Percentiles rank a stretch among this genome's conserved stretches.
Conservation (phyloP, 768 basidiomycete species). For the Leucosporidium creatinivorum region DNA sequence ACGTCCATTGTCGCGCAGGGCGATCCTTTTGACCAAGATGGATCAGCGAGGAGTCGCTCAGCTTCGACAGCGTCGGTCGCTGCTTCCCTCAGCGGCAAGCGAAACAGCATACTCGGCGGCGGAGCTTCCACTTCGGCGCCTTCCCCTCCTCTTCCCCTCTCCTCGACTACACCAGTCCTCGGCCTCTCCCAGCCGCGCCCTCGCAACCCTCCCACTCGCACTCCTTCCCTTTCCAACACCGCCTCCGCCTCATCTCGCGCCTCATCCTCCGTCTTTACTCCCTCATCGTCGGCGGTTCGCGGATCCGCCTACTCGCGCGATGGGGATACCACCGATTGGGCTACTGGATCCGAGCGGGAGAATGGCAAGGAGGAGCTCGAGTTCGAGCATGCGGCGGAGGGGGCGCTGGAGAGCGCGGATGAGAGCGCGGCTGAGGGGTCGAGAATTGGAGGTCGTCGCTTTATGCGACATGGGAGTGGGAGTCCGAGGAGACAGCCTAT, state of each 20-base stretch:
- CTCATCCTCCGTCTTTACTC: background rate
- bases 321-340: background rate
- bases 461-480: no score
- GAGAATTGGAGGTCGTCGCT: no score
- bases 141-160: background rate
- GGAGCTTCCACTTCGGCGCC: no score
- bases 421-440: no score
- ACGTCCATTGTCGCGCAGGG: background rate
- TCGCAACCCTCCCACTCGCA: slow-evolving; percentile 1
- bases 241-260: slow-evolving; percentile 19
- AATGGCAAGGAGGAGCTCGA: no score
- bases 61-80: no score
- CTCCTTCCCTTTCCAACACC: slow-evolving; percentile 18
- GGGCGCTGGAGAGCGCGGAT: no score
- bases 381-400: no score
- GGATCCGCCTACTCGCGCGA: background rate
- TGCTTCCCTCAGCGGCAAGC: background rate
- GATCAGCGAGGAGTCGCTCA: no score
- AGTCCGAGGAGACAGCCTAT: background rate
- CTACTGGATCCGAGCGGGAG: no score
- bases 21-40: no score
- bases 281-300: background rate
- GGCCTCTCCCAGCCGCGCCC: slow-evolving; percentile 3
- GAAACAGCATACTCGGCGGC: background rate
- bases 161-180: background rate